phyloP scores from a whole-genome alignment of 441 rosid genomes.

The Erodium trifolium region DNA sequence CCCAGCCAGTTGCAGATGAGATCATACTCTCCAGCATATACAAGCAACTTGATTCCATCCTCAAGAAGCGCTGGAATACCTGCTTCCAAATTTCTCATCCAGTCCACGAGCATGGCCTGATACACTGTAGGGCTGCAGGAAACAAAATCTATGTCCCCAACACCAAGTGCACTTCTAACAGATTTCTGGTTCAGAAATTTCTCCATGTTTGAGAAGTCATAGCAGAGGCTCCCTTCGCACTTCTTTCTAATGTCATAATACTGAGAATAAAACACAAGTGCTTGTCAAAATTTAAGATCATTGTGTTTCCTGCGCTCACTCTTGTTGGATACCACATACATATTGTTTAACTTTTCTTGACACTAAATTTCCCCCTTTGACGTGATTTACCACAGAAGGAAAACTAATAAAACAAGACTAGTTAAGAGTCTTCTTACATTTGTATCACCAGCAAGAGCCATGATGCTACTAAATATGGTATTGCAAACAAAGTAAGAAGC shows the following conservation, averaged over 20 bases:
- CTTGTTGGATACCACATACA: not conserved
- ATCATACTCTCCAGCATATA: not conserved
- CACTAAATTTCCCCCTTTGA: not conserved
- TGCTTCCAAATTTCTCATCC: not conserved
- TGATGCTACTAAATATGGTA: conserved; percentile 58
- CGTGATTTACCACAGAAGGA: not conserved
- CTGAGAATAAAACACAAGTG: conserved; percentile 33
- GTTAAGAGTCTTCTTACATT: conserved; percentile 45
- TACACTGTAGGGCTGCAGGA: conserved; percentile 76
- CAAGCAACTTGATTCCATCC: not conserved
- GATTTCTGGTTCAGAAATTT: conserved; percentile 56
- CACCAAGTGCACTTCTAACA: conserved; percentile 56
- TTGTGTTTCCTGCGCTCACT: too few species aligned
- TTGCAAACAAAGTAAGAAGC: conserved; percentile 89
- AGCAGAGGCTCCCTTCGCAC: conserved; percentile 82
- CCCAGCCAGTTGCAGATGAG: not conserved
- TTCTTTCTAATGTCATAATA: conserved; percentile 85
- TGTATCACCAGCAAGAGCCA: conserved; percentile 46
- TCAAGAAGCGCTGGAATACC: not conserved
- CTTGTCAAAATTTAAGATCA: conserved; percentile 6
- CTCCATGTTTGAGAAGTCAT: conserved; percentile 94
- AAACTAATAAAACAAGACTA: not conserved
- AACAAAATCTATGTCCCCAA: conserved; percentile 63
- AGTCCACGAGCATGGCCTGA: conserved; percentile 20
- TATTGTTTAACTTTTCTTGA: not conserved